Evolutionary conservation across 2,329 filamentous ascomycete genomes (phyloP).

Genomic region (Venturia effusa): DNA sequence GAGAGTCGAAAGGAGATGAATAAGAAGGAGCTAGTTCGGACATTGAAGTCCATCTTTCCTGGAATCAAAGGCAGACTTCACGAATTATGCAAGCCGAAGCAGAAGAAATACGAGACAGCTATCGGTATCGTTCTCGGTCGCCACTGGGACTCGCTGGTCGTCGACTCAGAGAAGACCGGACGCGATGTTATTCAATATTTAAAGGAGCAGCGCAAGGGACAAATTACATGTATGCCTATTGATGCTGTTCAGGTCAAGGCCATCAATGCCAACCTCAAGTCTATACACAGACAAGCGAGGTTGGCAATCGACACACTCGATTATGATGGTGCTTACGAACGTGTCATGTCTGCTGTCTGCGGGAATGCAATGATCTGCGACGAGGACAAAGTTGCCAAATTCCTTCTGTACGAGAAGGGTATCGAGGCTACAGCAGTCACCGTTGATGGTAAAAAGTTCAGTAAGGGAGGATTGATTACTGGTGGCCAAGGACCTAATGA

Average conservation of each 20-base stretch:
- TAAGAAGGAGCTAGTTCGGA: slow-evolving; percentile 72
- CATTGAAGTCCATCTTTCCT: slow-evolving; percentile 81
- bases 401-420: slow-evolving; percentile 74
- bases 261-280: slow-evolving; percentile 82
- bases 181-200: slow-evolving; percentile 91
- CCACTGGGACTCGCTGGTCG: slow-evolving; percentile 88
- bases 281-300: slow-evolving; percentile 69
- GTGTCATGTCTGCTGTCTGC: slow-evolving; percentile 90
- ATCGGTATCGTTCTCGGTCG: slow-evolving; percentile 85
- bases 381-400: slow-evolving; percentile 71
- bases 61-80: slow-evolving; percentile 85
- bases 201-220: slow-evolving; percentile 75
- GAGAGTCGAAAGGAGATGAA: slow-evolving; percentile 73
- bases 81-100: slow-evolving; percentile 88
- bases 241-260: slow-evolving; percentile 96
- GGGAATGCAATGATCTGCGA: slow-evolving; percentile 94
- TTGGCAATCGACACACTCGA: slow-evolving; percentile 94
- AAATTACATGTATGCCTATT: slow-evolving; percentile 89
- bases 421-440: slow-evolving; percentile 92
- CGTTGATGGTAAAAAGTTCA: slow-evolving; percentile 88
- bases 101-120: slow-evolving; percentile 92
- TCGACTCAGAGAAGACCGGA: slow-evolving; percentile 89
- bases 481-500: slow-evolving; percentile 74
- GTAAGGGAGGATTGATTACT: slow-evolving; percentile 94
- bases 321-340: slow-evolving; percentile 77